Evolutionary conservation across 2,329 filamentous ascomycete species (phyloP), one percentile per base, ranked within the genome.

Genomic region (Pezicula carpinea): DNA sequence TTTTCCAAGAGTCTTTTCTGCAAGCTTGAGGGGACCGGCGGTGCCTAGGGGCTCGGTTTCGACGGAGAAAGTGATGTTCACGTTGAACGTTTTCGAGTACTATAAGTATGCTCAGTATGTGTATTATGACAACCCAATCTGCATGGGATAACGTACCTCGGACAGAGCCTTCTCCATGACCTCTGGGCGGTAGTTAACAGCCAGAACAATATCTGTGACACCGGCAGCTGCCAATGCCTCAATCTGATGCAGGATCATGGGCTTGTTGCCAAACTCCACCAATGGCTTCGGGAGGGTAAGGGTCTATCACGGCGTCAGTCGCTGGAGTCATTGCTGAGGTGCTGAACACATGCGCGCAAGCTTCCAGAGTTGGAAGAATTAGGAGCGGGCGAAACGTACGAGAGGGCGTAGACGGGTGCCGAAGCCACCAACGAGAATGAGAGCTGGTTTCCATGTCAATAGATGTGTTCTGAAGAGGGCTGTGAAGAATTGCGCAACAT

Each of bases 371-470:
- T 48, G 44, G 50, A 44, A 43, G 55, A 63, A 51, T 43, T 23
- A 26, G 44, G 38, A 48, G 32, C 47, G 38, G 53, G 53, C 49
- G 47, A 50, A 50, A 74, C 85, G 67, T 85, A 95, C 89, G 66
- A 97, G 82, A 77, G 92, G 92, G 68, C 92, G 88, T 65, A 99
- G 86, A 73, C 92, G 91, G 71, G 92, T 99, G 75, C 92, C 92
- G 72, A 96, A 99, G 71, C 92, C 93, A 75, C 93, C 93, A 72
- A 97, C 93, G 68, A 97, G 91, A 85, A 96, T 96, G 68, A 96
- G 86, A 75, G 91, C 90, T 96, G 31, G 36, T 23, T 3, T 22
- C 11, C 26, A 50, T 45, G 47, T 64, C 50, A 64, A 57, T 42
- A 46, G 36, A 47, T 33, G 10, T 31, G 18, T 13, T 13, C 6